phyloP scores from a whole-genome alignment of 805 yeast species.

The Kazachstania psychrophila region DNA sequence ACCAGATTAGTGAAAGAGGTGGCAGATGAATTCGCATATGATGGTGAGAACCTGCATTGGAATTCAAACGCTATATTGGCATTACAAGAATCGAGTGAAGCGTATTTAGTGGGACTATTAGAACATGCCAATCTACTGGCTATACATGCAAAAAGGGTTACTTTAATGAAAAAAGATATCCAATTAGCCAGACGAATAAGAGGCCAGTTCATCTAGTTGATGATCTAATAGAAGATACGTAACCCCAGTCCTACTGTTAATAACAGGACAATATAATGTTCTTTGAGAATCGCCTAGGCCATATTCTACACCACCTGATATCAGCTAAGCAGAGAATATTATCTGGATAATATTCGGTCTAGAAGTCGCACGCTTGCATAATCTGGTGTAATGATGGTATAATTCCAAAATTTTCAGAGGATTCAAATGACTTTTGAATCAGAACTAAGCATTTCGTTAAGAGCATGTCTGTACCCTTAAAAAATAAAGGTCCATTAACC shows the following conservation, averaged over 20 bases:
- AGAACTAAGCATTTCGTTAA: too few relatives aligned
- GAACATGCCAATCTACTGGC: constrained; percentile 76
- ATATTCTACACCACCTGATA: too few relatives aligned
- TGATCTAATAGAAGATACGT: too few relatives aligned
- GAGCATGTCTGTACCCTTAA: neutral
- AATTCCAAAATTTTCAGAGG: too few relatives aligned
- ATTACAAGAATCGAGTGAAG: constrained; percentile 74
- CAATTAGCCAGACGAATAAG: constrained; percentile 72
- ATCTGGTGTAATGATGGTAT: too few relatives aligned
- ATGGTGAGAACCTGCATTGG: constrained; percentile 60
- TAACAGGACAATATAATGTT: too few relatives aligned
- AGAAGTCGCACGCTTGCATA: too few relatives aligned
- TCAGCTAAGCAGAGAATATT: too few relatives aligned
- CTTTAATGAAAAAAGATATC: constrained; percentile 76
- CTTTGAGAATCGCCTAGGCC: too few relatives aligned
- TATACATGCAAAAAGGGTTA: constrained; percentile 72
- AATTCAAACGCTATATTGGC: constrained; percentile 71
- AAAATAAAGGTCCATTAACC: constrained; percentile 1
- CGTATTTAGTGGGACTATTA: constrained; percentile 58
- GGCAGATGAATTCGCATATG: constrained; percentile 41
- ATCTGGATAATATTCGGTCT: too few relatives aligned
- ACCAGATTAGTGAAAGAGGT: constrained; percentile 69
- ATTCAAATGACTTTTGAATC: too few relatives aligned
- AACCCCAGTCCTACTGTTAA: too few relatives aligned
- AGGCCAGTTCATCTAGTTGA: constrained; percentile 36